Conservation (phyloP, 176 grass and related monocot species). For the Cenchrus fungigraminus region DNA sequence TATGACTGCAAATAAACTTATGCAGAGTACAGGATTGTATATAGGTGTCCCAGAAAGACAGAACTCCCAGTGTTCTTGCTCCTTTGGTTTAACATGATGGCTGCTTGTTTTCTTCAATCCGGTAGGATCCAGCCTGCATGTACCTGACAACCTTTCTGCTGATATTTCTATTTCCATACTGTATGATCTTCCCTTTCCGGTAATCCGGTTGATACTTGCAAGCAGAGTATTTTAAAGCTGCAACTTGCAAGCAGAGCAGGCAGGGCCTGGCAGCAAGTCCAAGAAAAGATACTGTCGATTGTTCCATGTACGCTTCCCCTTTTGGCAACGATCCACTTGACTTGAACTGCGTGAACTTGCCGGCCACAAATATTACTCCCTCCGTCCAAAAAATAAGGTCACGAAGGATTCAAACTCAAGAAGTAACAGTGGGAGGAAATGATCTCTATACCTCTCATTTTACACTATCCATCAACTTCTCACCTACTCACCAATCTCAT, state of each 20-base stretch:
- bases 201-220: too few relatives aligned
- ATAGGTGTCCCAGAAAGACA: not conserved
- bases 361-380: not conserved
- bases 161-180: not conserved
- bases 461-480: too few relatives aligned
- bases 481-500: too few relatives aligned
- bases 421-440: too few relatives aligned
- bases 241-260: constrained; percentile 14
- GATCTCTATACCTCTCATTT: too few relatives aligned
- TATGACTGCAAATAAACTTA: not conserved
- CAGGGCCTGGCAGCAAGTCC: not conserved
- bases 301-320: not conserved
- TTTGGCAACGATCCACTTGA: not conserved
- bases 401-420: too few relatives aligned
- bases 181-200: not conserved
- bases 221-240: not conserved
- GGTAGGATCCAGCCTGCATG: not conserved
- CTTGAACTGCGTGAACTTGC: not conserved
- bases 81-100: not conserved
- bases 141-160: not conserved
- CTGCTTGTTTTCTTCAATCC: not conserved
- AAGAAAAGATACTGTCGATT: not conserved
- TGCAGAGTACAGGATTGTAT: not conserved
- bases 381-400: too few relatives aligned
- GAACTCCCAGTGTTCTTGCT: not conserved